A percentile compares a stretch with the other conserved stretches of the same genome.
Conservation (phyloP, 2,329 filamentous ascomycete genomes). For the Pseudopyrenochaeta lycopersici region DNA sequence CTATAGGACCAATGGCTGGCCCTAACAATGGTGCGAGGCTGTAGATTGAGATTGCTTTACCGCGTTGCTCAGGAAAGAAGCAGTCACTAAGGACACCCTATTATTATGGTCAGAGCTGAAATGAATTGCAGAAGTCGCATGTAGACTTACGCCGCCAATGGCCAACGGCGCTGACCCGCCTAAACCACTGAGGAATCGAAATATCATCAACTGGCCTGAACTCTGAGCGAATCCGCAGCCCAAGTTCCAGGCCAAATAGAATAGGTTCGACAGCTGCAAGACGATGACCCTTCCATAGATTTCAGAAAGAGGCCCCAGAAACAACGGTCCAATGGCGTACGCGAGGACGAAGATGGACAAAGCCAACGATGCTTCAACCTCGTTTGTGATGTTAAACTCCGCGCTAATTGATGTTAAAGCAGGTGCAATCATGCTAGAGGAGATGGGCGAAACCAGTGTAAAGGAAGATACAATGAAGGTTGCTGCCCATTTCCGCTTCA, state of each 20-base stretch:
- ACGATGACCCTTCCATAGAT: slow-evolving; percentile 50
- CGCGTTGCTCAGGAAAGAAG: slow-evolving; percentile 69
- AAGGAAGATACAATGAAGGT: slow-evolving; percentile 56
- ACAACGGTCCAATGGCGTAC: slow-evolving; percentile 51
- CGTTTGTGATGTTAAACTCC: slow-evolving; percentile 46
- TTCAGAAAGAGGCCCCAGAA: slow-evolving; percentile 50
- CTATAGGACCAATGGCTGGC: slow-evolving; percentile 71
- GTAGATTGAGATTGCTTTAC: slow-evolving; percentile 70
- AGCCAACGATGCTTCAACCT: slow-evolving; percentile 43
- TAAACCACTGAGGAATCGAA: slow-evolving; percentile 49
- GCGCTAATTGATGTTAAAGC: slow-evolving; percentile 40
- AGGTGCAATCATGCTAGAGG: slow-evolving; percentile 52
- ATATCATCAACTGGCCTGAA: slow-evolving; percentile 44
- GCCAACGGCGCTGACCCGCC: slow-evolving; percentile 50
- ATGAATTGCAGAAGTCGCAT: neutral
- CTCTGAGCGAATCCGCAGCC: slow-evolving; percentile 51
- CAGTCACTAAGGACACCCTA: slow-evolving; percentile 60
- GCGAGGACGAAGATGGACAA: slow-evolving; percentile 52
- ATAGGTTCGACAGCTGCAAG: slow-evolving; percentile 49
- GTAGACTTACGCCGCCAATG: slow-evolving; percentile 44
- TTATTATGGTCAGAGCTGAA: neutral
- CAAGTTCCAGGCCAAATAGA: slow-evolving; percentile 51
- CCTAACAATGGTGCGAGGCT: slow-evolving; percentile 71
- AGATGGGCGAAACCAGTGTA: slow-evolving; percentile 51
- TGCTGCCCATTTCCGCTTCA: slow-evolving; percentile 55